These are phyloP conservation scores for Calonectria multiphialidica DNA, from an alignment of 2,329 filamentous ascomycete species.

Conservation along the genomic window DNA sequence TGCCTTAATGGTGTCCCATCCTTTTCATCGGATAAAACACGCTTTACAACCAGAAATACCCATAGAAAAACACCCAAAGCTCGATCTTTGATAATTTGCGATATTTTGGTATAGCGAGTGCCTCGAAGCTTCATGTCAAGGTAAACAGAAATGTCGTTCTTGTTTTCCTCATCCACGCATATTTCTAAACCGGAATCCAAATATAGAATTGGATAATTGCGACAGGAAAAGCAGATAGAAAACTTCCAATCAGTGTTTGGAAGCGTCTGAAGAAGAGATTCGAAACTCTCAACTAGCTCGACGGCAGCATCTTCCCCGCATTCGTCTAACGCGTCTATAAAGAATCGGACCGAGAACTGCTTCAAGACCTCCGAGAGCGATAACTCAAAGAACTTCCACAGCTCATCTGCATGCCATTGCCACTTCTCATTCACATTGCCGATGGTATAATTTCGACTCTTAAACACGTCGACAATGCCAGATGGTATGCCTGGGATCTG, in stretches of 20 bases:
- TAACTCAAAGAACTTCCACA: conserved; percentile 34
- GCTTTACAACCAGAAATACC: conserved; percentile 46
- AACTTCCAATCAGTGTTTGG: conserved; percentile 22
- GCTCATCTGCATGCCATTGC: conserved; percentile 42
- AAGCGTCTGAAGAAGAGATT: conserved; percentile 31
- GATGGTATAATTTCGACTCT: background rate
- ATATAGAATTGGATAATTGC: conserved; percentile 46
- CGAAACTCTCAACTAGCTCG: conserved; percentile 31
- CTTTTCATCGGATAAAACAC: conserved; percentile 30
- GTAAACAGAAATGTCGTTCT: conserved; percentile 44
- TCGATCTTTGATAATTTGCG: conserved; percentile 36
- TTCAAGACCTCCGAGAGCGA: conserved; percentile 38
- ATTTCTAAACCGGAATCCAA: conserved; percentile 39
- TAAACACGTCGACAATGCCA: conserved; percentile 34
- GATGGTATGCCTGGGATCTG: conserved; percentile 34
- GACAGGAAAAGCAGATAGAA: conserved; percentile 48
- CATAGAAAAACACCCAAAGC: conserved; percentile 52
- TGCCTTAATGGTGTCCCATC: conserved; percentile 4
- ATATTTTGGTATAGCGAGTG: conserved; percentile 13
- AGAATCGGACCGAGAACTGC: conserved; percentile 38
- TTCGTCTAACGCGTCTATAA: conserved; percentile 53
- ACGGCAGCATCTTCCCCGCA: conserved; percentile 41
- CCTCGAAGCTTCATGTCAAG: conserved; percentile 42
- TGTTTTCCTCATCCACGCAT: conserved; percentile 46
- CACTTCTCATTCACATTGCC: conserved; percentile 37